Conservation (phyloP, 768 basidiomycete genomes). For the Pleurotus cornucopiae region DNA sequence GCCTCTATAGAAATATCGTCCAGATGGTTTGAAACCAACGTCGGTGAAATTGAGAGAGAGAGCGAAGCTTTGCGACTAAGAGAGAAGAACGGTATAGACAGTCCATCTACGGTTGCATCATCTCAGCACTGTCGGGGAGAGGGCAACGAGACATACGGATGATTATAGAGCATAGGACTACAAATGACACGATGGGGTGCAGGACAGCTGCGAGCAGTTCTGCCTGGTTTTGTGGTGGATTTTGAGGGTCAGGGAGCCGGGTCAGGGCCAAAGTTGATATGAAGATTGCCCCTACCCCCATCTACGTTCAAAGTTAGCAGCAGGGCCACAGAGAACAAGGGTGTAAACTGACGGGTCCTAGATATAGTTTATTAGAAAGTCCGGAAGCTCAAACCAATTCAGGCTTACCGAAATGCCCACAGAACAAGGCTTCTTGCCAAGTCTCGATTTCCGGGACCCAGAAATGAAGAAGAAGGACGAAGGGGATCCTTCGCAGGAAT, state of each 20-base stretch:
- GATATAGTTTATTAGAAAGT: background rate
- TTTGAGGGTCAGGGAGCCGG: conserved; percentile 50
- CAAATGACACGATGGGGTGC: conserved; percentile 82
- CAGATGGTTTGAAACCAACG: background rate
- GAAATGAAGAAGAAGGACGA: conserved; percentile 69
- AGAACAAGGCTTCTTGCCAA: conserved; percentile 86
- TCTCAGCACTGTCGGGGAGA: too few species aligned
- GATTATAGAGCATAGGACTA: conserved; percentile 84
- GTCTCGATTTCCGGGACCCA: conserved; percentile 85
- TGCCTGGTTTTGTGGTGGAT: conserved; percentile 61
- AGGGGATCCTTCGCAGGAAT: conserved; percentile 74
- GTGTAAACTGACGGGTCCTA: conserved; percentile 47
- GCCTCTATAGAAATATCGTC: too few species aligned
- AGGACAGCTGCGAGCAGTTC: conserved; percentile 72
- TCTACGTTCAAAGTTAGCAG: conserved; percentile 34
- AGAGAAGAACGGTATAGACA: conserved; percentile 68
- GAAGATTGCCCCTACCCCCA: conserved; percentile 93
- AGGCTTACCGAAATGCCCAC: conserved; percentile 79
- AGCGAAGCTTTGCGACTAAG: conserved; percentile 43
- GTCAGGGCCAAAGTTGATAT: conserved; percentile 71
- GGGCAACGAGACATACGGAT: conserved; percentile 49
- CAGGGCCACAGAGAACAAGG: background rate
- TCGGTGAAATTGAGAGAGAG: conserved; percentile 29
- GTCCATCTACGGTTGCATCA: conserved; percentile 41
- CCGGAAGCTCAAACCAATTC: background rate